Base-by-base conservation (phyloP, 805 yeast genomes). In the Lipomyces anomalus region DNA sequence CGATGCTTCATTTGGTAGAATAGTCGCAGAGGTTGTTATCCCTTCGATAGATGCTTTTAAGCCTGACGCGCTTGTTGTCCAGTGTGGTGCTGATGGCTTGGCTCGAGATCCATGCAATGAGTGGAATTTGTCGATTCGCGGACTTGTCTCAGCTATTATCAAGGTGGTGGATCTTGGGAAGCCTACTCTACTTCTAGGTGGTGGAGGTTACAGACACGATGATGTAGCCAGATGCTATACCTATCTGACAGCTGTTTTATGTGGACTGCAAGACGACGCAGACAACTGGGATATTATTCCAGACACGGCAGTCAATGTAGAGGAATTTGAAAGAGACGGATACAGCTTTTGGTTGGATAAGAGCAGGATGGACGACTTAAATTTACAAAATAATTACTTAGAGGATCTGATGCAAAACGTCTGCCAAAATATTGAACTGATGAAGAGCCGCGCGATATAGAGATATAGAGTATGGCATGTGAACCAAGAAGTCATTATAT, bases 61-160 rank as follows among this genome's bases (percentile, higher is more conserved):
- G 1, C 81, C 88, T 0, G 75, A 74, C 21, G 73, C 72, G 6
- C 42, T 84, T 1, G 80, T 83, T 1, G 62, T 84, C 1, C 86
- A 80, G 58, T 74, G 82, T 57, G 94, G 94, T 1, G 77, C 79
- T 26, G 94, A 84, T 66, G 90, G 92, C 0, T 64, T 84, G 20
- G 70, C 73, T n/a, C 70, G 79, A 0, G 92, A 84, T 58, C 71
- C 72, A 17, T 76, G 71, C 50, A 65, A 69, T 13, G 84, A 82
- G 58, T 84, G 90, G 90, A 83, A 82, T 59, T 59, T 84, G 45
- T 73, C 82, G 0, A 70, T 79, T 5, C 60, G 62, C 33, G 84
- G 82, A 0, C 66, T 71, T 18, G 71, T 73, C 0, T 23, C 57
- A 1, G 62, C 61, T 4, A 60, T 80, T 3, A 4, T 50, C 22